Base-by-base conservation (phyloP, 2,329 filamentous ascomycete species). In the Trichoderma citrinoviride region DNA sequence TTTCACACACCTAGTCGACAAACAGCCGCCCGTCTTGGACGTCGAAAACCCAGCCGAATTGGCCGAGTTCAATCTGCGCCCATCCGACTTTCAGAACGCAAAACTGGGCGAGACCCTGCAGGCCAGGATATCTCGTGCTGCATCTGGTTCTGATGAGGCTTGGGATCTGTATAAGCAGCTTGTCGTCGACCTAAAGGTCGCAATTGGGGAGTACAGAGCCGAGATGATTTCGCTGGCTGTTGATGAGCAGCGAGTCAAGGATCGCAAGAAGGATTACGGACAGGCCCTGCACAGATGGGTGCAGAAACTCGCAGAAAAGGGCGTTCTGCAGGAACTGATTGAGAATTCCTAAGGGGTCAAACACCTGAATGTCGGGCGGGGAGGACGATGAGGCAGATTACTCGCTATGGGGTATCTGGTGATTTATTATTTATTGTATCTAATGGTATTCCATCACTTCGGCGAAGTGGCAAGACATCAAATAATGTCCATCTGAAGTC, bases 221-320 rank as follows among this genome's bases (percentile, higher is more conserved):
- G 85, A 88, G 70, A 69, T 80, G 40, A 73, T 75, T 6, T 69
- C 70, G 15, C 76, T 82, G 44, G 77, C 77, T 1, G 80, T 81
- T 14, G 84, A 86, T 65, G 79, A 83, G 23, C 76, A 80, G 52
- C 81, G 83, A 53, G 84, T 87, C 3, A 77, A 78, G 23, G 82
- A 82, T 29, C 79, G 87, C 2, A 83, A 84, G 70, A 83, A 86
- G 71, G 90, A 96, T 71, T 91, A 90, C 71, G 87, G 85, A 0
- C 85, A 87, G 0, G 85, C 87, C 0, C 81, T 94, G 23, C 86
- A 90, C 70, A 80, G 77, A 43, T 94, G 91, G 87, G 76, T 93
- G 50, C 83, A 83, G 68, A 85, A 84, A 67, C 81, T 96, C 65
- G 89, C 89, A 1, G 85, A 87, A 66, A 88, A 89, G 70, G 87